Evolutionary conservation across 371 early-diverging fungal species (phyloP), one percentile per base, ranked within the genome.

Genomic region (Nematocida sp.): DNA sequence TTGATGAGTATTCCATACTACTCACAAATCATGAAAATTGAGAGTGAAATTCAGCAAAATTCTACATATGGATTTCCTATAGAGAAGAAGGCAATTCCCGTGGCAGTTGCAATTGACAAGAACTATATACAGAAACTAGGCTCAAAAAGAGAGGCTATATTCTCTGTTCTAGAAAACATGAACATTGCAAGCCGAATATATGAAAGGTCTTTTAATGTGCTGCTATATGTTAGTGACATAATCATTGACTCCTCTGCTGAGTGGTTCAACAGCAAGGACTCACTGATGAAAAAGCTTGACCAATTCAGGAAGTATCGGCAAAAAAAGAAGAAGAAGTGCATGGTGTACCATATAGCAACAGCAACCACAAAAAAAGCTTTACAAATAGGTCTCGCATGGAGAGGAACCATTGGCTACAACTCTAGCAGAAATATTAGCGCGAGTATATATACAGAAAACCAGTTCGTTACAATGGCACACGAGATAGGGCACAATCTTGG

Each of bases 401-500:
- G 56, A 27, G 71, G 71, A 11, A 4, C 25, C 72, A 70, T 78
- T 18, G 80, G 80, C 7, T 58, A 70, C 70, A 58, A 70, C 58
- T 18, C 52, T 33, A 40, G 23, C 18, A 78, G 45, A 55, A 78
- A 78, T 50, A 56, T 70, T 9, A 69, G 80, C 39, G 40, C 71
- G 4, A 78, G 80, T 42, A 23, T 70, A 7, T 72, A 71, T 18
- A 66, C 52, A 20, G 72, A 78, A 57, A 78, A 78, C 71, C 80
- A 78, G 80, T 78, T 78, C 27, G 67, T 78, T 39, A 78, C 80
- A 46, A 20, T 78, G 6, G 67, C 80, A 18, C 80, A 78, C 44
- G 80, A 78, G 70, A 66, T 78, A 33, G 80, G 46, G 18, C 80
- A 78, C 47, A 78, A 78, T 56, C 18, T 78, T 15, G 80, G 80